Evolutionary conservation across 768 basidiomycete genomes (phyloP), one percentile per base, ranked within the genome.

Genomic region (Punctularia strigosozonata): DNA sequence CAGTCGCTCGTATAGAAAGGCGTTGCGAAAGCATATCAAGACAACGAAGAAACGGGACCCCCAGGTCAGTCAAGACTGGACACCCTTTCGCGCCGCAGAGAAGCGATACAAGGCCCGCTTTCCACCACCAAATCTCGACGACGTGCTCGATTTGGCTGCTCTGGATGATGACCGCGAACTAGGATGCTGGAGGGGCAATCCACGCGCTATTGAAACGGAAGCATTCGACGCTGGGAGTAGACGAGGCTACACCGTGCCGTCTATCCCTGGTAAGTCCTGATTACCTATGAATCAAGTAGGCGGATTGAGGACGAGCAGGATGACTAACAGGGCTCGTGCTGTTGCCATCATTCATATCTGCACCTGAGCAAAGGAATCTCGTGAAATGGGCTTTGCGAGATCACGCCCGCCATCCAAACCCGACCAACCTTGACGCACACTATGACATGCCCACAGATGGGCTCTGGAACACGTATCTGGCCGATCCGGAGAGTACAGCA

Each of bases 341-440:
- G 17, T 58, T 99, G 4, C 91, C 94, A 8, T 65, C 68, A 0
- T 90, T 81, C 50, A 50, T 95, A 14, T 62, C 77, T 2, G 60
- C 60, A 0, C 51, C 60, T 14, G 65, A 75, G 25, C 94, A 98
- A 52, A 70, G 76, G 18, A 54, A 67, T 1, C 69, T 97, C 4
- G 67, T 86, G 19, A 60, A 59, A 39, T 84, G 86, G 73, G 73
- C 85, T 18, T 72, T 99, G 5, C 52, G 65, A 7, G 70, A 80
- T 15, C 88, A 92, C 48, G 82, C 91, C 1, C 66, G 68, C 3
- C 58, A 67, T 25, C 87, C 89, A 0, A 95, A 95, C 53, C 80
- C 84, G 40, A 92, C 88, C 0, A 94, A 90, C 48, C 77, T 97
- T 17, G 84, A 92, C 40, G 72, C 77, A 0, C 94, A 97, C 56